phyloP scores from a whole-genome alignment of 2,329 filamentous ascomycete genomes.

The Fonsecaea multimorphosa region DNA sequence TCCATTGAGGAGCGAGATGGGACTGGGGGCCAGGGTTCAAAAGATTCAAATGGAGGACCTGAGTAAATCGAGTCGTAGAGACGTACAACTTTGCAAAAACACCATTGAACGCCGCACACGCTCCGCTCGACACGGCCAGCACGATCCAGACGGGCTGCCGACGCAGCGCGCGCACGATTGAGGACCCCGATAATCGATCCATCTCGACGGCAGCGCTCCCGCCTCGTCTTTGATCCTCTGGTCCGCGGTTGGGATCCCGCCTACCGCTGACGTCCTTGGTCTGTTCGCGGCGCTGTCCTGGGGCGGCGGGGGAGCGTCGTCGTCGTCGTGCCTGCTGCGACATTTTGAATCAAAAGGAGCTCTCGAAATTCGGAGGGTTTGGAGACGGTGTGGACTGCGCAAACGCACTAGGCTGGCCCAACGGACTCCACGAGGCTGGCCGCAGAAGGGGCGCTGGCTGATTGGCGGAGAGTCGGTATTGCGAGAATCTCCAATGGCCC shows the following conservation, averaged over 20 bases:
- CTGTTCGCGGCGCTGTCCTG: not conserved
- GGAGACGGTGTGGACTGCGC: not conserved
- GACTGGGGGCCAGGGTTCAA: not conserved
- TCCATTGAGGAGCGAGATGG: not conserved
- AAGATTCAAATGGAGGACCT: not conserved
- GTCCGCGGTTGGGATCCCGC: too few relatives aligned
- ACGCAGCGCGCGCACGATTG: constrained; percentile 29
- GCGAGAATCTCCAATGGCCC: too few relatives aligned
- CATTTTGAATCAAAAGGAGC: not conserved
- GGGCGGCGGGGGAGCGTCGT: not conserved
- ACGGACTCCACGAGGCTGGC: not conserved
- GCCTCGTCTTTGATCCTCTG: not conserved
- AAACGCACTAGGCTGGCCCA: too few relatives aligned
- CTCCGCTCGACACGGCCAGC: constrained; percentile 65
- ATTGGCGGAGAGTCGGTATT: not conserved
- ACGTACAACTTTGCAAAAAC: constrained; percentile 69
- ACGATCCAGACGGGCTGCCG: constrained; percentile 54
- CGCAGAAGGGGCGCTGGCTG: not conserved
- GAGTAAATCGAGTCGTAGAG: constrained; percentile 10
- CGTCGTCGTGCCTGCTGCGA: constrained; percentile 4
- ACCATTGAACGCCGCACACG: constrained; percentile 68
- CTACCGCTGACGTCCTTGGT: too few relatives aligned
- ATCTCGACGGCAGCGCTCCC: not conserved
- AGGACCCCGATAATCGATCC: constrained; percentile 21
- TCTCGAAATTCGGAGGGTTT: not conserved